Base-by-base conservation (phyloP, 306 rosid species). In the Cucumis hystrix region DNA sequence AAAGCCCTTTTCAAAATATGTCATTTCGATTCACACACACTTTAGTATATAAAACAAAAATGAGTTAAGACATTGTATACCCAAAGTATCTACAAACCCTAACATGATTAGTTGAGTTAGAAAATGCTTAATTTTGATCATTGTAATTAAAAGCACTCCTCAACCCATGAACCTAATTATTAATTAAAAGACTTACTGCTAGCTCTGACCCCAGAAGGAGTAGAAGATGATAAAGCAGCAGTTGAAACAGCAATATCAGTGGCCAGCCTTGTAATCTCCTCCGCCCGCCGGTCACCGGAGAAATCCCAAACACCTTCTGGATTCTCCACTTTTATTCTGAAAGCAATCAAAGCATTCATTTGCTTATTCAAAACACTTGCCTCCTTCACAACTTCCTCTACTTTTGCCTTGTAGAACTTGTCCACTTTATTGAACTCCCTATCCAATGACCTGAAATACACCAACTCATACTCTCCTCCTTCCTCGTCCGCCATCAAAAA, bases 291-390 rank as follows among this genome's bases (percentile, higher is more conserved):
- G 11, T 23, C 23, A 40, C 59, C 76, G 21, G 59, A 45, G 4
- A 14, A 45, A 49, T 71, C 76, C 76, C 76, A 71, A 23, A 71
- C 39, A 3, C 76, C 76, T n/a, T 49, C 52, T 2, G 89, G 89
- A 21, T 86, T 85, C 85, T 87, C 92, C 47, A 91, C 97, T 82
- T 86, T 91, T 1, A 91, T 82, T 51, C 91, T 65, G 35, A 91
- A 86, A 67, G 91, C 97, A 35, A 91, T 88, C 17, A 91, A 79
- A 66, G 92, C 92, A 21, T 89, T 89, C 94, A 91, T 87, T 69
- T 91, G 97, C 76, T 85, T 84, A 75, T 88, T 88, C 33, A 91
- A 80, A 61, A 79, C 61, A n/a, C 18, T 77, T 0, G 97, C 97
- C 74, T 91, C 94, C 63, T 85, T 82, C 86, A 83, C 79, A 33